Base-by-base conservation (phyloP, 2,329 filamentous ascomycete species). In the Pseudonectria foliicola region DNA sequence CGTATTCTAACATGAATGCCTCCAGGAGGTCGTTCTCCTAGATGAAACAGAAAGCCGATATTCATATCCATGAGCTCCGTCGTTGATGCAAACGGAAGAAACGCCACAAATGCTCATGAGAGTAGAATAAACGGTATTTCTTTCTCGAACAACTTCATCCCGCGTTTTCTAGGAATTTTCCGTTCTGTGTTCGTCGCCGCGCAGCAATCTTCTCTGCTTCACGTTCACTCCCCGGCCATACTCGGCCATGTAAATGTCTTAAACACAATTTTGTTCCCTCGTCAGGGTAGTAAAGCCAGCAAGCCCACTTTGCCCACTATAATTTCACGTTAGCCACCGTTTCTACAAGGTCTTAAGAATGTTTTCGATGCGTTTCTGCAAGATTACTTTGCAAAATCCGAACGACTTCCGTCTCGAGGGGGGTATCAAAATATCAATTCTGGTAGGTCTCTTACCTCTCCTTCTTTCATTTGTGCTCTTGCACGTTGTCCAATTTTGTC, bases 381-480 rank as follows among this genome's bases (percentile, higher is more conserved):
- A 10, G 10, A 28, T 13, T 16, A 8, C 13, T 18, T 15, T 18
- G 7, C 15, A 15, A 16, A 6, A 15, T n/a, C 6, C 13, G 15
- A 30, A 5, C 10, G 13, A n/a, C 6, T 30, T 16, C 10, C 7
- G 14, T 29, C 14, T 29, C 7, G 10, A n/a, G 1, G 15, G 4
- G 4, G 3, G 0, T n/a, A n/a, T n/a, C n/a, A n/a, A n/a, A n/a
- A n/a, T 8, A 6, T 21, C 18, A 21, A 21, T 5, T 21, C 8
- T 6, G 5, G 18, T 21, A 8, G 5, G 2, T 14, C 1, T 34
- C 49, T 45, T 10, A 53, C 49, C 21, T 54, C 33, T 0, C 71
- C 70, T 5, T 67, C 60, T 46, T 76, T 76, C 72, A 76, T 76
- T 50, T 75, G 70, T 0, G 61, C 54, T n/a, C 72, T 61, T 2